Conservation (phyloP, 495 filamentous ascomycete genomes). For the Penicillium lividum region DNA sequence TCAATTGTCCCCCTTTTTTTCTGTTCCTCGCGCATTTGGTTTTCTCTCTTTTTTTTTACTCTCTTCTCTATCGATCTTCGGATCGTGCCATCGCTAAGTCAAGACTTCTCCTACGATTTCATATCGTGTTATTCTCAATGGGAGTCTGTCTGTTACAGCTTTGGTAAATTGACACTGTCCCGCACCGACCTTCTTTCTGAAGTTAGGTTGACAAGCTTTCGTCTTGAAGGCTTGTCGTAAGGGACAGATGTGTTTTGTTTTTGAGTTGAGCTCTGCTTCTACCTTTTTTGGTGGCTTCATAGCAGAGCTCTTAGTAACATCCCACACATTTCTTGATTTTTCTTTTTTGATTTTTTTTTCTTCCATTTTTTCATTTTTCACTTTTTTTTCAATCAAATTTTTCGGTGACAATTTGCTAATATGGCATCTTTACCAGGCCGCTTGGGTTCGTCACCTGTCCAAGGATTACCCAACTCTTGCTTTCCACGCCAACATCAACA, state of each 20-base stretch:
- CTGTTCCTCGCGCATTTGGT: constrained; percentile 16
- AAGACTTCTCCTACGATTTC: constrained; percentile 72
- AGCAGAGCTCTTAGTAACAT: constrained; percentile 97
- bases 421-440: constrained; percentile 59
- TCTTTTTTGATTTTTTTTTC: constrained; percentile 7
- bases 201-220: constrained; percentile 69
- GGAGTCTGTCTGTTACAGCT: constrained; percentile 93
- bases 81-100: constrained; percentile 81
- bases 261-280: constrained; percentile 80
- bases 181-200: constrained; percentile 63
- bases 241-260: constrained; percentile 70
- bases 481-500: constrained; percentile 90
- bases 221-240: constrained; percentile 72
- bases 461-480: constrained; percentile 91
- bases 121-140: constrained; percentile 56
- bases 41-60: constrained; percentile 20
- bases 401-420: constrained; percentile 42
- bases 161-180: constrained; percentile 88
- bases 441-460: constrained; percentile 78
- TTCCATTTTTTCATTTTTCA: not conserved
- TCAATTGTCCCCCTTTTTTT: constrained; percentile 11
- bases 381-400: constrained; percentile 1
- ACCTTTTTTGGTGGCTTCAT: constrained; percentile 50
- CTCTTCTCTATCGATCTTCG: constrained; percentile 15
- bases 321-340: constrained; percentile 74